Conservation (phyloP, 208 protist species). For the Trypanosoma rangeli region DNA sequence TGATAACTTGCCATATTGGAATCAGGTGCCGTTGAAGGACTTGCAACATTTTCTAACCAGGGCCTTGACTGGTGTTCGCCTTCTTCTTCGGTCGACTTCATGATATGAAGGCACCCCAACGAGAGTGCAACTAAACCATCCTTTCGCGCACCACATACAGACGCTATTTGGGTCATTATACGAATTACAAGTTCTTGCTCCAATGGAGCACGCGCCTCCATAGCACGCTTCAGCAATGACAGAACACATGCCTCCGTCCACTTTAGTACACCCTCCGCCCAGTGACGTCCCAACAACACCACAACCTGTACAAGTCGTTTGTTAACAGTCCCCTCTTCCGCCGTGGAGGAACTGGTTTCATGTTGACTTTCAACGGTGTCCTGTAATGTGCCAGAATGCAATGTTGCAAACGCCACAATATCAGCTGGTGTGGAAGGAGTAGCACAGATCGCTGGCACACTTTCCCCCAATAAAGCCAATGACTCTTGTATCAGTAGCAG, state of each 20-base stretch:
- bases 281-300: slow-evolving; percentile 16
- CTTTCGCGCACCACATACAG: slow-evolving; percentile 12
- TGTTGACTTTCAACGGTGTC: background rate
- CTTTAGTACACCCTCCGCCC: slow-evolving; percentile 14
- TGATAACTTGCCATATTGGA: slow-evolving; percentile 24
- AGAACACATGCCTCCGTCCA: slow-evolving; percentile 11
- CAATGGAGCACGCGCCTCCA: slow-evolving; percentile 14
- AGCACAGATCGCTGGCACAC: background rate
- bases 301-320: slow-evolving; percentile 13
- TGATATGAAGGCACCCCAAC: slow-evolving; percentile 15
- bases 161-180: slow-evolving; percentile 18
- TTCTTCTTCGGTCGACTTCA: slow-evolving; percentile 6
- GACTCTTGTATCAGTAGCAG: slow-evolving; percentile 37
- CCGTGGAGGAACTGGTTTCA: background rate
- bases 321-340: background rate
- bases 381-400: slow-evolving; percentile 11
- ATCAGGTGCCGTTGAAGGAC: background rate
- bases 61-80: background rate
- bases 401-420: slow-evolving; percentile 31
- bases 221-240: slow-evolving; percentile 9
- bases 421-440: slow-evolving; percentile 29
- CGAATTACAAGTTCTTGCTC: slow-evolving; percentile 26
- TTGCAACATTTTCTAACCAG: slow-evolving; percentile 8
- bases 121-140: slow-evolving; percentile 14
- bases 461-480: slow-evolving; percentile 21